A percentile compares a stretch with the other conserved stretches of the same genome.
Conservation (phyloP, 306 rosid genomes). For the Pterocarpus macrocarpus region DNA sequence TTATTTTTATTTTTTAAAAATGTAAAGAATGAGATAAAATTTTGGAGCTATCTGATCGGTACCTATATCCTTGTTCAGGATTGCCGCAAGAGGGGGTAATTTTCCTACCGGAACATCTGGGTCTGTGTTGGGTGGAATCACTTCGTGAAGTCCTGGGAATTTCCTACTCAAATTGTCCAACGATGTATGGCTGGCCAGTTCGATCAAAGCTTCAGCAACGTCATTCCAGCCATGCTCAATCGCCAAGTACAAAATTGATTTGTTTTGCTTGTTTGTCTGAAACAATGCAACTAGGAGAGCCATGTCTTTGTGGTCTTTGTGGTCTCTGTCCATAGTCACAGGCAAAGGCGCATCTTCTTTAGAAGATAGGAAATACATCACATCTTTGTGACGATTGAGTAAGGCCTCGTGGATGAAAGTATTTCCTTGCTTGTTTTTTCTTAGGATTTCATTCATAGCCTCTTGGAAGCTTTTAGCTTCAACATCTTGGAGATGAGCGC, state of each 20-base stretch:
- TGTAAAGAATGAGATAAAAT: too few relatives aligned
- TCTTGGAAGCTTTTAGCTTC: too few relatives aligned
- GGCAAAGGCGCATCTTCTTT: too few relatives aligned
- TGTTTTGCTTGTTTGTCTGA: neutral
- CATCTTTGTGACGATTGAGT: too few relatives aligned
- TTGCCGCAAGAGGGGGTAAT: neutral
- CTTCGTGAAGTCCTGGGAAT: too few relatives aligned
- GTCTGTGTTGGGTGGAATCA: neutral
- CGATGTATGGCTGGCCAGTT: neutral
- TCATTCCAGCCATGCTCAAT: constrained; percentile 3
- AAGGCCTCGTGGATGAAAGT: constrained; percentile 23
- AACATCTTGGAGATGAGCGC: too few relatives aligned
- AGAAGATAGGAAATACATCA: neutral
- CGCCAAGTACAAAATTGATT: neutral
- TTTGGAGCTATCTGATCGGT: too few relatives aligned
- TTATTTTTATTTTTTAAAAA: too few relatives aligned
- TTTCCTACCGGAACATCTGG: neutral
- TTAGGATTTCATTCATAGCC: neutral
- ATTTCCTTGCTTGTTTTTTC: neutral
- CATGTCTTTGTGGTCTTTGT: too few relatives aligned
- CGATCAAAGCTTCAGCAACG: neutral
- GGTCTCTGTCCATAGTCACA: too few relatives aligned
- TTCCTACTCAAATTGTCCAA: neutral
- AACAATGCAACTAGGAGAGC: too few relatives aligned
- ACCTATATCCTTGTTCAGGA: neutral